phyloP scores from a whole-genome alignment of 768 basidiomycete genomes.

The Suillus subaureus region DNA sequence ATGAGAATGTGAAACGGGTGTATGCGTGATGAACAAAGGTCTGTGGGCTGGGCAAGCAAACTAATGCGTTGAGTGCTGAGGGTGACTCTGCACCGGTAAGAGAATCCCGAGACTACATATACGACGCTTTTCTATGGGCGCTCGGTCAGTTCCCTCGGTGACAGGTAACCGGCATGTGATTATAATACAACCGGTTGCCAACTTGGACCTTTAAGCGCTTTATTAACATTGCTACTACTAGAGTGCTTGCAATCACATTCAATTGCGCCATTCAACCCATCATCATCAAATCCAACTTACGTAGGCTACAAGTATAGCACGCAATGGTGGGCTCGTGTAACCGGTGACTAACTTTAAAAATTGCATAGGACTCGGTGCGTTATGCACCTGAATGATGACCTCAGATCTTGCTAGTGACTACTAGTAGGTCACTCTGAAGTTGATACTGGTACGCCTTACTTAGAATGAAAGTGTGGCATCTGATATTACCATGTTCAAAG shows the following conservation, averaged over 20 bases:
- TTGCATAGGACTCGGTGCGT: not conserved
- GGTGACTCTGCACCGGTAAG: not conserved
- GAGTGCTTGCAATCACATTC: too few relatives aligned
- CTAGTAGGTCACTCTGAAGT: not conserved
- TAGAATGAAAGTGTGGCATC: not conserved
- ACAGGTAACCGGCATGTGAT: slow-evolving; percentile 1
- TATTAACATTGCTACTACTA: too few relatives aligned
- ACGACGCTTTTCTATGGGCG: not conserved
- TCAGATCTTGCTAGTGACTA: not conserved
- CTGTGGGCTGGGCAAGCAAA: not conserved
- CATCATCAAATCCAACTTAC: not conserved
- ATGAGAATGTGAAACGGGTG: not conserved
- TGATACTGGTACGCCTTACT: not conserved
- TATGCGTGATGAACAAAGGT: not conserved
- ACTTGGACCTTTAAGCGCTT: too few relatives aligned
- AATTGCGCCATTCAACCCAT: not conserved
- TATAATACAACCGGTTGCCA: not conserved
- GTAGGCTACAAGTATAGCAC: not conserved
- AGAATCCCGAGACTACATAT: not conserved
- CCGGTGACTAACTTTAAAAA: not conserved
- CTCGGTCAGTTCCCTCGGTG: not conserved
- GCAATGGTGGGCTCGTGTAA: not conserved
- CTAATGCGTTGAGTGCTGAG: not conserved
- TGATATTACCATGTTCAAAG: not conserved
- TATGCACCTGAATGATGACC: not conserved